Base-by-base conservation (phyloP, 2,329 filamentous ascomycete genomes). In the Verticillium zaregamsianum region DNA sequence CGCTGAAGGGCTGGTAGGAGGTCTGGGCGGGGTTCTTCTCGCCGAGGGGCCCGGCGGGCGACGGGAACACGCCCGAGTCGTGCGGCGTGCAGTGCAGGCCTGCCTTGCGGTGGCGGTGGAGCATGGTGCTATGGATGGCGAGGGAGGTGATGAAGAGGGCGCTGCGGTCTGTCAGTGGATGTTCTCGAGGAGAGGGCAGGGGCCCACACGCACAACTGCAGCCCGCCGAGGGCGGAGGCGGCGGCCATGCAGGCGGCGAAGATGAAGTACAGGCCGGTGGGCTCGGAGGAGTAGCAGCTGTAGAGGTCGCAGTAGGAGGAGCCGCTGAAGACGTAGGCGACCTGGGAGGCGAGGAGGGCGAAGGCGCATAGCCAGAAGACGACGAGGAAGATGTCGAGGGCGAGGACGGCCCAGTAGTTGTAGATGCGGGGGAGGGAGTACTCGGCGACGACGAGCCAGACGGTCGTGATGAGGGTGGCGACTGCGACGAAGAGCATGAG, bases 351-450 rank as follows among this genome's bases (percentile, higher is more conserved):
- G 11, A 79, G 68, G 17, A 80, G 65, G 14, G 75, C 77, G 49
- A 82, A 79, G 1, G 77, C 74, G 59, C 73, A 66, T 39, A 83
- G 72, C 84, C 83, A 87, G 70, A 86, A 81, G 61, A 86, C 63
- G 59, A 82, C 68, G 33, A 82, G 76, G 61, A 81, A 76, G 23
- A 81, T 76, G 64, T 86, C 83, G 40, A 86, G 72, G 25, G 73
- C 74, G 3, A 86, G 70, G 8, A 82, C 74, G 31, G 80, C 80
- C 78, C 81, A 85, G 71, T 82, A 63, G 70, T 86, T 86, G 71
- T 81, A 84, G 23, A 75, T 66, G 2, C 70, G 69, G n/a, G 77
- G 74, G 0, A 72, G 68, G 25, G 73, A 74, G 40, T 73, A 75
- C 52, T 77, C 72, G n/a, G 79, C 76, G 17, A 80, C 71, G 12